These are phyloP conservation scores for Didymella glomerata DNA, from an alignment of 2,329 filamentous ascomycete species.

Conservation along the genomic window DNA sequence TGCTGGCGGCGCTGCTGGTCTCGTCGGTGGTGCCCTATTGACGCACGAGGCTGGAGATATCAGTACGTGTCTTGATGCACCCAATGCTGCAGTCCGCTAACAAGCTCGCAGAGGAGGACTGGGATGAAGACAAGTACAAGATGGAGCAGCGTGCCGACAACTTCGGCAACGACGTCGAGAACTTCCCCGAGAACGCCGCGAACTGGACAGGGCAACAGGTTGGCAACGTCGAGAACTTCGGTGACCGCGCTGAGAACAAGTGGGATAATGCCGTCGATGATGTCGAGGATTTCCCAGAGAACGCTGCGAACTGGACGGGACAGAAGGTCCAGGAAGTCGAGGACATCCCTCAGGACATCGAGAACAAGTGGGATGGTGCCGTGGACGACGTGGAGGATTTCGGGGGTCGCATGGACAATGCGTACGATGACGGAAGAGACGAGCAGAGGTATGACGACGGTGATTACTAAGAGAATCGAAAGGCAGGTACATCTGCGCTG, in stretches of 20 bases:
- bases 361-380: constrained; percentile 36
- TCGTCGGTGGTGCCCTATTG: constrained; percentile 36
- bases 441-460: constrained; percentile 37
- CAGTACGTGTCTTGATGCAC: constrained; percentile 19
- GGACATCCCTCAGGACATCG: constrained; percentile 36
- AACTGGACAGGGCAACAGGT: constrained; percentile 37
- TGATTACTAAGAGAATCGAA: constrained; percentile 13
- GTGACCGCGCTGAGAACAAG: constrained; percentile 31
- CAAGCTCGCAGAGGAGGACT: constrained; percentile 26
- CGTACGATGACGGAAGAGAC: constrained; percentile 36
- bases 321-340: constrained; percentile 38
- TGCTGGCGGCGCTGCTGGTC: constrained; percentile 34
- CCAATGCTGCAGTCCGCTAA: constrained; percentile 6
- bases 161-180: constrained; percentile 31
- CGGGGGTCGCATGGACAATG: constrained; percentile 34
- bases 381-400: constrained; percentile 29
- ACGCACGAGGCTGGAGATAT: constrained; percentile 41
- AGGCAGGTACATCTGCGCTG: background rate
- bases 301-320: constrained; percentile 35
- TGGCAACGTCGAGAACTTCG: constrained; percentile 36
- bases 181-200: constrained; percentile 36
- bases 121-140: constrained; percentile 29
- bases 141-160: constrained; percentile 27
- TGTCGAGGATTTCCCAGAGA: constrained; percentile 37
- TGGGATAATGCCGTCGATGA: constrained; percentile 33